A percentile compares a stretch with the other conserved stretches of the same genome.
phyloP scores from a whole-genome alignment of 305 asterid species.

The Rubia occidens region DNA sequence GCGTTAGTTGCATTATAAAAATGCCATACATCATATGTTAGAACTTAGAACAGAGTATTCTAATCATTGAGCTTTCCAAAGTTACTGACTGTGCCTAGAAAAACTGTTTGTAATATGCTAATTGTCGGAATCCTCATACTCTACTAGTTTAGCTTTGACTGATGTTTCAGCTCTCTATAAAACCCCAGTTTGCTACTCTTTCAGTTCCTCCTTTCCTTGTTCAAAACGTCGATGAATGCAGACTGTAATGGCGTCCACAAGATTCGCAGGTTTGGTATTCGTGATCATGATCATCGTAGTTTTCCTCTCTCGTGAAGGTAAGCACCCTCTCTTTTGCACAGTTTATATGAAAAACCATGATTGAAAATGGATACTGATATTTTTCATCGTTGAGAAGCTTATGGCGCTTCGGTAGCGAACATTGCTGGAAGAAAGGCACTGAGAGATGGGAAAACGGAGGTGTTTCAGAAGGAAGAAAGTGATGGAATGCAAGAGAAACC shows the following conservation, averaged over 20 bases:
- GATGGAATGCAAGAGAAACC: slow-evolving; percentile 1
- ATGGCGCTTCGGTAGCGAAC: not conserved
- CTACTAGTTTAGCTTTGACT: slow-evolving; percentile 37
- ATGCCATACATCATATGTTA: not conserved
- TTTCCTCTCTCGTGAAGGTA: slow-evolving; percentile 31
- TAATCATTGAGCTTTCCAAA: slow-evolving; percentile 44
- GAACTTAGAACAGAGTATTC: slow-evolving; percentile 4
- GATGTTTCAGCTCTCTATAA: slow-evolving; percentile 38
- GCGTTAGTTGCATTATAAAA: not conserved
- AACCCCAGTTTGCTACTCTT: slow-evolving; percentile 14
- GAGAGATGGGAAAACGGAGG: slow-evolving; percentile 18
- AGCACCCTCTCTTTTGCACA: not conserved
- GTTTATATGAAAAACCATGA: not conserved
- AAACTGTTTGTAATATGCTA: slow-evolving; percentile 25
- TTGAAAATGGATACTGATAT: not conserved
- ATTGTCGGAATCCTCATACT: slow-evolving; percentile 35
- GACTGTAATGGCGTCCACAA: slow-evolving; percentile 32
- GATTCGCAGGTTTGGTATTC: slow-evolving; percentile 25
- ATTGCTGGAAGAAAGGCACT: slow-evolving; percentile 17
- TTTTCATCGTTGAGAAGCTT: not conserved
- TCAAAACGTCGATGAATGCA: slow-evolving; percentile 11
- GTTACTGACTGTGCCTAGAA: slow-evolving; percentile 33
- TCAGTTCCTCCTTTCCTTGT: slow-evolving; percentile 20
- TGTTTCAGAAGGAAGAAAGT: slow-evolving; percentile 7
- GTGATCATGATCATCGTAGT: slow-evolving; percentile 23